Percentiles rank a stretch among this genome's conserved stretches.
Conservation (phyloP, 2,329 filamentous ascomycete genomes). For the Cordyceps javanica region DNA sequence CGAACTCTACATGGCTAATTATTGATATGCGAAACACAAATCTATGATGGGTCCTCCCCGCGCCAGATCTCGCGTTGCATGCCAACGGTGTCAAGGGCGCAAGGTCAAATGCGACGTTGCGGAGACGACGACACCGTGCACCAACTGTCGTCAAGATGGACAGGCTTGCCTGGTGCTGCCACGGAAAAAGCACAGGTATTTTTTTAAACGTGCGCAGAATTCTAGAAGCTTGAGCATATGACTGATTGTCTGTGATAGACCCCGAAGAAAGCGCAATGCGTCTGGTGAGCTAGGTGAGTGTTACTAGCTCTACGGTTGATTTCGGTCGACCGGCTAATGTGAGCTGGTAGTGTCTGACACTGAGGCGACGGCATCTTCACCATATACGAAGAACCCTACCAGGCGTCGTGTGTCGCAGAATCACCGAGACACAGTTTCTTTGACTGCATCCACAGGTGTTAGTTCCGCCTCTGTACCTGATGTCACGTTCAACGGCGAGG, state of each 20-base stretch:
- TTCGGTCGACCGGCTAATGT: not conserved
- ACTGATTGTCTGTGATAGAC: not conserved
- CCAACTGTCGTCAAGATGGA: not conserved
- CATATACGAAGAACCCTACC: not conserved
- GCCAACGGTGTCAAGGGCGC: not conserved
- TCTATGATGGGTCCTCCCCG: not conserved
- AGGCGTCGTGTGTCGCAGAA: not conserved
- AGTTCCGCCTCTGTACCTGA: not conserved
- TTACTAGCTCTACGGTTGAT: too few species aligned
- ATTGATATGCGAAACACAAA: not conserved
- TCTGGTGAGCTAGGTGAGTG: not conserved
- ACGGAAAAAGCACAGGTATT: constrained; percentile 3
- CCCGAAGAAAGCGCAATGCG: not conserved
- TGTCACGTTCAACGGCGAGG: not conserved
- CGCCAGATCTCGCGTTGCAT: not conserved
- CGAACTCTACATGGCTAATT: not conserved
- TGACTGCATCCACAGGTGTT: not conserved
- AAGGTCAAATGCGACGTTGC: constrained; percentile 9
- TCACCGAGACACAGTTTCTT: not conserved
- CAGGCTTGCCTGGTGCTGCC: not conserved
- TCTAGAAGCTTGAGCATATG: not conserved
- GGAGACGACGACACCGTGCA: not conserved
- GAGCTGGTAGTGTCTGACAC: not conserved
- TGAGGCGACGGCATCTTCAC: not conserved
- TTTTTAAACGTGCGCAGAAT: not conserved